Evolutionary conservation across 305 asterid genomes (phyloP), one percentile per base, ranked within the genome.

Genomic region (Fraxinus latifolia): DNA sequence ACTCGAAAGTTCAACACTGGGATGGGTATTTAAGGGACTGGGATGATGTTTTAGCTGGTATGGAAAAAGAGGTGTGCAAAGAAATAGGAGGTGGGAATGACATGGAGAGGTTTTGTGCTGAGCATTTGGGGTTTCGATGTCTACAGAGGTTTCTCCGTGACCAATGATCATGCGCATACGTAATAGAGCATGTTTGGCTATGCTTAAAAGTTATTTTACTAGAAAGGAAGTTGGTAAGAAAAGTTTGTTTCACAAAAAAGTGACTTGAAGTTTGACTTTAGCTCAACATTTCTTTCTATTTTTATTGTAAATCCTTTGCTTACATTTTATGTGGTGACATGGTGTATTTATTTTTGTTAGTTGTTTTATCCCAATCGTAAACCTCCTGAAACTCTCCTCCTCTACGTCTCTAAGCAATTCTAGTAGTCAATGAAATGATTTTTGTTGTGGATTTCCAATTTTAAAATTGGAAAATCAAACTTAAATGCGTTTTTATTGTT

Each of bases 101-200:
- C 72, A 80, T 94, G 91, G 98, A 93, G 91, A 91, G 84, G 89
- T 95, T 82, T 86, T 95, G 99, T 76, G 98, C 97, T 0, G 97
- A 95, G 83, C 90, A 92, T 89, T 87, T 95, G 68, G 99, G 99
- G 2, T 93, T 95, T 81, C 94, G 86, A 86, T 94, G 99, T 86
- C 87, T 95, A 74, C 98, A 94, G 88, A 90, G 97, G 90, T 95
- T 95, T 86, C 99, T 95, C 78, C 90, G 90, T 1, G 99, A 93
- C 82, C 92, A 93, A 79, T 93, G 85, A 90, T 65, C 75, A 39
- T 75, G 36, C 80, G 83, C 80, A 86, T 39, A 47, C 36, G 7
- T 42, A 39, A 17, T 1, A 6, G 17, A 29, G 17, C 74, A 11
- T 14, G 7, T 3, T 29, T 67, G 74, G 34, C 19, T 4, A 27